Evolutionary conservation across 2,329 filamentous ascomycete genomes (phyloP), one percentile per base, ranked within the genome.

Genomic region (Cladosporium oxysporum): DNA sequence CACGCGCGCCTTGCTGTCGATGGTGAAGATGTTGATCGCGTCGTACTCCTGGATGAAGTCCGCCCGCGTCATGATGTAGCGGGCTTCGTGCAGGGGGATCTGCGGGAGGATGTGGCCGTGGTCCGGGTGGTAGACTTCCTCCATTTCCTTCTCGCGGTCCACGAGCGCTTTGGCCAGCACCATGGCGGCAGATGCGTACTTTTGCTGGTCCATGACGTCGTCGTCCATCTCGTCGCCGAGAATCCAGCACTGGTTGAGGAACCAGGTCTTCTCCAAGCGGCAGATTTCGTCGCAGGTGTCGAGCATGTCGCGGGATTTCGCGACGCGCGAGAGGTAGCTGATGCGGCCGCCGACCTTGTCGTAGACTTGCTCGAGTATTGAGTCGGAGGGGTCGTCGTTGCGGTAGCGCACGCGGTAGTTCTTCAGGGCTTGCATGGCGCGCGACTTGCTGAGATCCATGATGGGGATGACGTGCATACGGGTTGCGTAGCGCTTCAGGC

Each of bases 121-220:
- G 16, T 88, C 81, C 0, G 83, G 79, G 76, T 93, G 85, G 75
- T 92, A 94, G 8, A 79, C 88, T 62, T 75, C 76, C 18, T 82
- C 82, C 77, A 83, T 83, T n/a, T 87, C 83, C 80, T 88, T 82
- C 75, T 94, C 91, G 71, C 87, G 86, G 67, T 96, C 91, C n/a
- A 98, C 92, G 7, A 99, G 87, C 1, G 93, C 93, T 71, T 91
- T 90, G 23, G 94, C 95, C 2, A 99, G 85, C 26, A 96, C 91
- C 91, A 98, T 97, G 44, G 95, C 93, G 14, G 92, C 93, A 14
- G 93, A 91, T 55, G 93, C 92, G 83, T 92, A 97, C 78, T 98
- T 97, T 76, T 98, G 93, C 78, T 97, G 91, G 75, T 97, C 92
- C 90, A 98, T 98, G 71, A 97, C 95, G 76, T 99, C 95, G 78